Conservation (phyloP, 2,329 filamentous ascomycete genomes). For the Colletotrichum lindemuthianum region DNA sequence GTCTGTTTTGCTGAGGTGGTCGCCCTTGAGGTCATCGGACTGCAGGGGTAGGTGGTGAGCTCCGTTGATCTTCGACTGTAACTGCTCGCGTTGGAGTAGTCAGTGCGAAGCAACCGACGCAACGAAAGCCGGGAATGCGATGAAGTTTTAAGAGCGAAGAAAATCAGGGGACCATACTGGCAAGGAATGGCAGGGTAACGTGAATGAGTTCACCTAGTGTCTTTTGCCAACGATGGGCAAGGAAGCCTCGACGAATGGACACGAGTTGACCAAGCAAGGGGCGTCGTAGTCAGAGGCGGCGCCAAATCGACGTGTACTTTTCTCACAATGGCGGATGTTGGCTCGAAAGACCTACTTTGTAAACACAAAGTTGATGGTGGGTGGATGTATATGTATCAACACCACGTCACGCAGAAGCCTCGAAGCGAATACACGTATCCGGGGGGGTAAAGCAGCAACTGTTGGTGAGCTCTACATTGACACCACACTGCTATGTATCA, state of each 20-base stretch:
- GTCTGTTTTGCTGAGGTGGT: no score
- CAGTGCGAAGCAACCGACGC: background rate
- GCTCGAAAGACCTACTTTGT: constrained; percentile 5
- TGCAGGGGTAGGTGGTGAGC: constrained; percentile 2
- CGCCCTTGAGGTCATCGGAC: constrained; percentile 12
- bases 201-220: constrained; percentile 1
- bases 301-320: constrained; percentile 6
- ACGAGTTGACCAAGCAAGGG: constrained; percentile 17
- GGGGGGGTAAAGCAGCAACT: constrained; percentile 13
- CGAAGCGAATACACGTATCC: constrained; percentile 29
- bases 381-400: constrained; percentile 11
- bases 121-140: constrained; percentile 2
- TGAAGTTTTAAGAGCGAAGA: constrained; percentile 1
- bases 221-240: background rate
- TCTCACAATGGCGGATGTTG: constrained; percentile 22
- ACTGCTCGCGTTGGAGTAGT: no score
- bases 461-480: no score
- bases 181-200: constrained; percentile 17
- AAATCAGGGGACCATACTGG: background rate
- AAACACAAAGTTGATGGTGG: background rate
- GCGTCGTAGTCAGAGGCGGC: constrained; percentile 12
- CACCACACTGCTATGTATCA: background rate
- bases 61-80: no score
- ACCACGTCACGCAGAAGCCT: constrained; percentile 23
- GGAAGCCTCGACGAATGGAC: constrained; percentile 18